Conservation (phyloP, 345 rosid genomes). For the Jatropha curcas region DNA sequence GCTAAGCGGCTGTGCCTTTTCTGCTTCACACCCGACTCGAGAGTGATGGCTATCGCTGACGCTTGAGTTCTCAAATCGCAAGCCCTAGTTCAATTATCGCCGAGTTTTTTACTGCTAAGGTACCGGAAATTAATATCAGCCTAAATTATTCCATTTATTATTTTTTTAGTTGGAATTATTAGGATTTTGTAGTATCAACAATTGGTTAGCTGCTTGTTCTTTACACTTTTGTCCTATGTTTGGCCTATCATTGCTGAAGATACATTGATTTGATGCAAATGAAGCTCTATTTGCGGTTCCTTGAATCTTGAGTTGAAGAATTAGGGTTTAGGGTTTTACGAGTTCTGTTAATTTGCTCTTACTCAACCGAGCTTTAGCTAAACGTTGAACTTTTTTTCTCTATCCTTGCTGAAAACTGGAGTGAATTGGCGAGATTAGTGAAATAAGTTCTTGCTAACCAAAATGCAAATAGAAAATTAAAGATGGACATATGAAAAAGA, state of each 20-base stretch:
- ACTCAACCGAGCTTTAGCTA: neutral
- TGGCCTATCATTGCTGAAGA: neutral
- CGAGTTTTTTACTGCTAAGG: slow-evolving; percentile 2
- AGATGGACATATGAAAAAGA: neutral
- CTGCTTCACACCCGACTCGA: neutral
- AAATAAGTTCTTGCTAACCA: neutral
- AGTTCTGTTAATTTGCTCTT: neutral
- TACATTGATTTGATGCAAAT: slow-evolving; percentile 3
- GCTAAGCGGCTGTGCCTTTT: neutral
- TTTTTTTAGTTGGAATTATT: neutral
- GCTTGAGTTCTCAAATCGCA: slow-evolving; percentile 1
- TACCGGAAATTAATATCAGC: neutral
- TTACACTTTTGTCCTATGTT: neutral
- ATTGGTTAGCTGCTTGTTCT: neutral
- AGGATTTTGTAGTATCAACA: slow-evolving; percentile 11
- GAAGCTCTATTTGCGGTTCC: neutral
- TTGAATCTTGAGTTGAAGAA: neutral
- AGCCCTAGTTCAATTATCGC: slow-evolving; percentile 4
- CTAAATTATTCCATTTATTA: neutral
- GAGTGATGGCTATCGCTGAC: slow-evolving; percentile 3
- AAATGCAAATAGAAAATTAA: neutral
- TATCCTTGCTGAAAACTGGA: neutral
- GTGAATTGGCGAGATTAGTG: neutral
- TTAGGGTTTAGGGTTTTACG: slow-evolving; percentile 42
- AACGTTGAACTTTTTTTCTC: neutral